Evolutionary conservation across 2,329 filamentous ascomycete genomes (phyloP), one percentile per base, ranked within the genome.

Genomic region (Fusarium sacchari): DNA sequence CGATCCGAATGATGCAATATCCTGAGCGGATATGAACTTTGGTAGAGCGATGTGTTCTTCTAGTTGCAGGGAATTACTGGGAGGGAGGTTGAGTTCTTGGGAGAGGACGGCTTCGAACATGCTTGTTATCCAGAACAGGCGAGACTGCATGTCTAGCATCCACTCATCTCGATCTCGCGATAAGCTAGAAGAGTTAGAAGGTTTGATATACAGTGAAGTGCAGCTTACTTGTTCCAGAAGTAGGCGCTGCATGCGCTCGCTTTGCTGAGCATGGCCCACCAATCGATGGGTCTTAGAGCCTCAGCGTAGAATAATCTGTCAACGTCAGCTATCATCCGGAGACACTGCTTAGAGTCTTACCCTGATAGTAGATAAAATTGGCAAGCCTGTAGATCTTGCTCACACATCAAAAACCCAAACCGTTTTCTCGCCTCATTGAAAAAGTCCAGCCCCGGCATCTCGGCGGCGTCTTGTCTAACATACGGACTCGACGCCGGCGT

Each of bases 71-170:
- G 67, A 72, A 2, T 74, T 72, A 3, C 71, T 74, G 0, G 68
- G 72, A 3, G 72, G 72, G 0, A 74, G 67, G 12, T 74, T 58
- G 0, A 74, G 71, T 28, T 74, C 72, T 26, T 74, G 71, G 0
- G 71, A 74, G 1, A 74, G 64, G 2, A 74, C 72, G 1, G 72
- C 71, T 63, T 72, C 71, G 1, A 74, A 74, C 71, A 74, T 74
- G 49, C 71, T 74, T 14, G 72, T 74, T n/a, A 74, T 74, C 72
- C 72, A 74, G 18, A 74, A 74, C 1, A 74, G 64, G 3, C 72
- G 68, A 2, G 72, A 74, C 7, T 74, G 72, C 72, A 74, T 74
- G 20, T 74, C 72, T 0, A 74, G 60, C 72, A 74, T 74, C 72
- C 72, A 74, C 18, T 74, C 71, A 0, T 74, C 72, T 0, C 72